Base-by-base conservation (phyloP, 116 monocot species). In the Thalassia testudinum region DNA sequence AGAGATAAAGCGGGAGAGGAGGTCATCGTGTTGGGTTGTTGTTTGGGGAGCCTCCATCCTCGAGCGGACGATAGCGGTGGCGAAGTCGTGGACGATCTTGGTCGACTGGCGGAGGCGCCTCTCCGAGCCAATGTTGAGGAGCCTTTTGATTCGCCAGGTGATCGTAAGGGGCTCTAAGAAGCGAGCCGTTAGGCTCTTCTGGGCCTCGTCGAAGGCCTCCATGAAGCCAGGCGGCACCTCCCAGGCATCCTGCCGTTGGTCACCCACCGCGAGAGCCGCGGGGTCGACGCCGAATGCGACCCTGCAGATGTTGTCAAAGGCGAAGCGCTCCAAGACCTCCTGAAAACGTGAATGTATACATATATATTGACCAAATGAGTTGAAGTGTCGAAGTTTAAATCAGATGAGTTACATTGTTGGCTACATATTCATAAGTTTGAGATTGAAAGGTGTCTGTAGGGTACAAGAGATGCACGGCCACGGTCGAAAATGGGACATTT, bases 121-220 rank as follows among this genome's bases (percentile, higher is more conserved):
- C 62, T 70, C 75, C 12, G 70, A 57, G n/a, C 57, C 70, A 19
- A 75, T 21, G 58, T 66, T 66, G 37, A 75, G 53, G 27, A 61
- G 27, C 47, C 23, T 65, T 57, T 62, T 62, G 21, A 75, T 16
- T 47, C 16, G 49, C 65, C 70, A 75, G 1, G 49, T 14, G 1
- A 3, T 0, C 0, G 45, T 20, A 24, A 66, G 12, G 2, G 62
- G 45, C 27, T 57, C 50, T 0, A 58, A 17, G 57, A 70, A 62
- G 28, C 75, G 56, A n/a, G 29, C 61, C 34, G 34, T 22, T 44
- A 8, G 38, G 52, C 52, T 44, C 42, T 52, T 42, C n/a, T 52
- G 23, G 14, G 65, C 65, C 22, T 51, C 52, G 37, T 43, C 22
- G 48, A 75, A 70, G 8, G 70, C 51, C 2, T 30, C 42, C 21